Base-by-base conservation (phyloP, 768 basidiomycete species). In the Pulveroboletus sp. region DNA sequence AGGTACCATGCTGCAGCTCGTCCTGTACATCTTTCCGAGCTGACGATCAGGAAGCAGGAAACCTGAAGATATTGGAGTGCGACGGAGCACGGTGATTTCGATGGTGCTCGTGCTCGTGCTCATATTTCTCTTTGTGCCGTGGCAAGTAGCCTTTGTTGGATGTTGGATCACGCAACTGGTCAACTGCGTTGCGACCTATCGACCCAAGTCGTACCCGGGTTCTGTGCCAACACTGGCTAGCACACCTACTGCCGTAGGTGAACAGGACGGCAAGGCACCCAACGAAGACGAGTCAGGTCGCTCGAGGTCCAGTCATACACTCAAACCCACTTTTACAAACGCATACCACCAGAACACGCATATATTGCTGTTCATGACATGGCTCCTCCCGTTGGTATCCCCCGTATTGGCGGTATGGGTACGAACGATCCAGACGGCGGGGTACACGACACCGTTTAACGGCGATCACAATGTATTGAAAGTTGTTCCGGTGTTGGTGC, bases 331-430 rank as follows among this genome's bases (percentile, higher is more conserved):
- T 16, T 55, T 62, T 33, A 47, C 20, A 17, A 52, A 59, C 31
- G 75, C 75, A 40, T 62, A 73, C 40, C 68, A 79, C 45, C 77
- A 83, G 47, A 82, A 77, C 47, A 65, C 75, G 49, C 84, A 90
- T 55, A 25, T 90, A 1, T 65, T 94, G 11, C 69, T 93, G 43
- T 70, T 94, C 29, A 82, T 93, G 79, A 85, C 87, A 16, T 85
- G 84, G 78, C 72, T 94, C 3, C 69, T 95, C 0, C 94, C 94
- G 1, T 72, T 90, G 47, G 77, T 77, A 6, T 85, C 82, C 3
- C 85, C 90, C 0, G 84, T 87, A 6, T 72, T 97, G 21, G 85
- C 80, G 2, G 92, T 95, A 3, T 97, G 94, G 94, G 86, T 85
- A 3, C 80, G 92, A 42, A 94, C 93, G 33, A 70, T 95, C 11